Evolutionary conservation across 768 basidiomycete genomes (phyloP).

Genomic region (Mycena indigotica): DNA sequence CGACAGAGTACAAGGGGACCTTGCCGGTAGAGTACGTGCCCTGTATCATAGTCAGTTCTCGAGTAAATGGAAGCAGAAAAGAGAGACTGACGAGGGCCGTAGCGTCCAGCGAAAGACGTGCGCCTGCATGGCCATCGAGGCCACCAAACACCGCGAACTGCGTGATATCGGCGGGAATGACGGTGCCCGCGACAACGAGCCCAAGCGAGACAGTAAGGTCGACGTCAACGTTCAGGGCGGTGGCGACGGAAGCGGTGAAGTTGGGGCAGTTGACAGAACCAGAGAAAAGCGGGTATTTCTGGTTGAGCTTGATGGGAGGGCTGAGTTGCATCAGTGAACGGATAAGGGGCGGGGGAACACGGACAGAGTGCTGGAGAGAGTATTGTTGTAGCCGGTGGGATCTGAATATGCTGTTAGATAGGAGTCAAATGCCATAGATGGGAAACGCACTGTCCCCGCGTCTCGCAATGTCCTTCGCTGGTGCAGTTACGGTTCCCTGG

Average conservation of each 20-base stretch:
- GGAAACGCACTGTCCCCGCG: background rate
- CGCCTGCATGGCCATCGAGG: slow-evolving; percentile 23
- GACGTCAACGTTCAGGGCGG: slow-evolving; percentile 5
- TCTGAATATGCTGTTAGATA: background rate
- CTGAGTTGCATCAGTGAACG: background rate
- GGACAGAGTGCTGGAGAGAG: slow-evolving; percentile 5
- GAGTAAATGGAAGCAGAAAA: background rate
- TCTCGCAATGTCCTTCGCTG: slow-evolving; percentile 3
- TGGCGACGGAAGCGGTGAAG: slow-evolving; percentile 13
- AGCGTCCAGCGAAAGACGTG: slow-evolving; percentile 24
- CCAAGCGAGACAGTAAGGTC: slow-evolving; percentile 20
- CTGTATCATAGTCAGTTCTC: background rate
- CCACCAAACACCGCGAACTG: slow-evolving; percentile 21
- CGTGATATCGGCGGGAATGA: slow-evolving; percentile 30
- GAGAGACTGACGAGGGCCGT: slow-evolving; percentile 5
- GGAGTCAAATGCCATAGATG: background rate
- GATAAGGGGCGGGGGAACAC: background rate
- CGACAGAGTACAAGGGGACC: slow-evolving; percentile 26
- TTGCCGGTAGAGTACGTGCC: slow-evolving; percentile 27
- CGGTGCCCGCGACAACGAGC: slow-evolving; percentile 27
- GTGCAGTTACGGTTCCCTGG: background rate
- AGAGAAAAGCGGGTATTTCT: slow-evolving; percentile 10
- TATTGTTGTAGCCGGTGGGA: slow-evolving; percentile 11
- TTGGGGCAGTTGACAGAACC: slow-evolving; percentile 2
- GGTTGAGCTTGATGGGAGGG: slow-evolving; percentile 5